Conservation (phyloP, 2,329 filamentous ascomycete species). For the Calonectria crousiana region DNA sequence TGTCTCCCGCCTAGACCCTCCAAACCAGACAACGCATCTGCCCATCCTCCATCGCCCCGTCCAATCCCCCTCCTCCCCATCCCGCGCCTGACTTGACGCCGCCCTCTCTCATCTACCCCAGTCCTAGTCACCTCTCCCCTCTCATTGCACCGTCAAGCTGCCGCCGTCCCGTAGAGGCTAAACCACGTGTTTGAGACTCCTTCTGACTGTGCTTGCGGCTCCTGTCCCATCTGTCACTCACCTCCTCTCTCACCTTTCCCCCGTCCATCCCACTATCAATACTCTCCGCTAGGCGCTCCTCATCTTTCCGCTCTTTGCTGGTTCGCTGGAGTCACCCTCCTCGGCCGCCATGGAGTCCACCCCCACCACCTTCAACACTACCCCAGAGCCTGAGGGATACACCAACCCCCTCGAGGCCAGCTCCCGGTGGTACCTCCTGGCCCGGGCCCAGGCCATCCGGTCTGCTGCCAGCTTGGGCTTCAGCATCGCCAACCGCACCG, state of each 20-base stretch:
- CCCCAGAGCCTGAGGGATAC: conserved; percentile 52
- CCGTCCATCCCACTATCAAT: conserved; percentile 6
- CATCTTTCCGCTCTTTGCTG: conserved; percentile 2
- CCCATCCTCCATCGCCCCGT: not conserved
- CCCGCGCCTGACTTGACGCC: conserved; percentile 17
- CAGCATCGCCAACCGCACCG: conserved; percentile 56
- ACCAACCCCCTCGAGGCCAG: conserved; percentile 58
- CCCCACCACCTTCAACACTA: conserved; percentile 45
- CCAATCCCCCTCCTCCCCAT: conserved; percentile 6
- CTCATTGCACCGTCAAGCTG: conserved; percentile 3
- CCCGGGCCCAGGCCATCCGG: conserved; percentile 57
- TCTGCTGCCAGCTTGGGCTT: conserved; percentile 59
- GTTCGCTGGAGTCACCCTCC: conserved; percentile 22
- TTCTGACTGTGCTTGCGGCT: conserved; percentile 9
- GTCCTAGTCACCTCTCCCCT: conserved; percentile 6
- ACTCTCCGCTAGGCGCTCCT: not conserved
- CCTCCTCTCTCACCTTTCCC: conserved; percentile 11
- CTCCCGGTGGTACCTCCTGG: conserved; percentile 58
- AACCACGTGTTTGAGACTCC: conserved; percentile 40
- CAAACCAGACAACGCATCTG: conserved; percentile 1
- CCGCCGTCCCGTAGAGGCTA: conserved; percentile 31
- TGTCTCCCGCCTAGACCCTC: not conserved
- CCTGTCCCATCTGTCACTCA: not conserved
- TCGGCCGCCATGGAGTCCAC: conserved; percentile 34
- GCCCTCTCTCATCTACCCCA: conserved; percentile 15